A percentile compares a stretch with the other conserved stretches of the same genome.
phyloP scores from a whole-genome alignment of 768 basidiomycete genomes.

The Lyophyllum semitale region DNA sequence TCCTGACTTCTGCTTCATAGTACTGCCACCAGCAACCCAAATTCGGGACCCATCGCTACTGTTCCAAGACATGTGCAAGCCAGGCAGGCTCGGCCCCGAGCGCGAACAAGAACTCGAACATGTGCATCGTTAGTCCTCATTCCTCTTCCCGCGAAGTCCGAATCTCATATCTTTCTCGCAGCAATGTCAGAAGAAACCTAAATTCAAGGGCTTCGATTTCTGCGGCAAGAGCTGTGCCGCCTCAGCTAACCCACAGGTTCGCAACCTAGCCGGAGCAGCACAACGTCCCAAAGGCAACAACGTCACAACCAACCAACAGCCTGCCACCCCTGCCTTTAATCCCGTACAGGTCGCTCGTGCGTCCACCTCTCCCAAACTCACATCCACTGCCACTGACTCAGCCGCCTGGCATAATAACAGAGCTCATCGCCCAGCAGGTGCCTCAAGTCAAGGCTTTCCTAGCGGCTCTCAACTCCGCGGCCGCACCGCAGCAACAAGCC shows the following conservation, averaged over 20 bases:
- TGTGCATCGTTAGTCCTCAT: slow-evolving; percentile 43
- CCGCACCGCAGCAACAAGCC: slow-evolving; percentile 15
- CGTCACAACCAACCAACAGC: slow-evolving; percentile 20
- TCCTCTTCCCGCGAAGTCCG: background rate
- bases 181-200: slow-evolving; percentile 62
- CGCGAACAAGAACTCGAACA: background rate
- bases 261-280: slow-evolving; percentile 16
- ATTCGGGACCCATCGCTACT: slow-evolving; percentile 45
- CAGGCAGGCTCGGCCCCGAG: slow-evolving; percentile 35
- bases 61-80: slow-evolving; percentile 56
- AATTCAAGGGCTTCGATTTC: slow-evolving; percentile 58
- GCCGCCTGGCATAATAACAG: slow-evolving; percentile 27
- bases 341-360: slow-evolving; percentile 42
- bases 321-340: slow-evolving; percentile 34
- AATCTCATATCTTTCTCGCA: slow-evolving; percentile 16
- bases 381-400: background rate
- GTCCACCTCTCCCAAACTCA: slow-evolving; percentile 15
- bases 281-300: slow-evolving; percentile 19
- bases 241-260: slow-evolving; percentile 36
- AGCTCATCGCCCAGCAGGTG: slow-evolving; percentile 48
- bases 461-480: slow-evolving; percentile 10
- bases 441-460: slow-evolving; percentile 46
- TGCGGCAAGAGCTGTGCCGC: slow-evolving; percentile 68
- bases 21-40: slow-evolving; percentile 54
- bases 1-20: slow-evolving; percentile 28